phyloP scores from a whole-genome alignment of 495 filamentous ascomycete species.

The Hypomontagnella monticulosa region DNA sequence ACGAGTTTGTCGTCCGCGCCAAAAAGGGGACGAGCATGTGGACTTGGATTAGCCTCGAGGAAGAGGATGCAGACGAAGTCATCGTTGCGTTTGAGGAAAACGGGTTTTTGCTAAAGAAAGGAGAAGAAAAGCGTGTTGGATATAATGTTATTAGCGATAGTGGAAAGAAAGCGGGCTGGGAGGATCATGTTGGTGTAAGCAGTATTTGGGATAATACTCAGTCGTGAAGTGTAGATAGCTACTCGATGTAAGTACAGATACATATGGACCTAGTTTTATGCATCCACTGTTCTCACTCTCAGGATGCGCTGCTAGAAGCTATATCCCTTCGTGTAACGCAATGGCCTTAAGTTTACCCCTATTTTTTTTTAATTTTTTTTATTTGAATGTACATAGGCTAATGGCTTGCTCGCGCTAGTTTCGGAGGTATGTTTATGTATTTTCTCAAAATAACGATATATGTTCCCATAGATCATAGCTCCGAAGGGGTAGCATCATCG shows the following conservation, averaged over 20 bases:
- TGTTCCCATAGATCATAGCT: no score
- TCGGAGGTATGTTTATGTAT: no score
- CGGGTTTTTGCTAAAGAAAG: conserved; percentile 65
- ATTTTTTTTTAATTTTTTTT: no score
- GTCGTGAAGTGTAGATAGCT: background rate
- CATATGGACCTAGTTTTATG: background rate
- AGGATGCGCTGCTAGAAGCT: no score
- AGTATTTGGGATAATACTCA: conserved; percentile 74
- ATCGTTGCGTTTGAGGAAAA: conserved; percentile 71
- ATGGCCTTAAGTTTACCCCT: no score
- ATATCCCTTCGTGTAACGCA: no score
- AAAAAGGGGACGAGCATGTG: conserved; percentile 68
- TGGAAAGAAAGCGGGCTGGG: conserved; percentile 60
- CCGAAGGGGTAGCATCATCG: no score
- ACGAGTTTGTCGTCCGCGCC: conserved; percentile 66
- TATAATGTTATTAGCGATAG: conserved; percentile 57
- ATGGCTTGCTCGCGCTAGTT: no score
- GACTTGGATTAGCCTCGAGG: conserved; percentile 72
- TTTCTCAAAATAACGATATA: no score
- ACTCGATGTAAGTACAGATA: background rate
- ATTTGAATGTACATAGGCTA: no score
- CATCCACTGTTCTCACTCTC: no score
- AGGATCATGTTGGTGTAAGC: conserved; percentile 62
- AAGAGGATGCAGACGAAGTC: conserved; percentile 51
- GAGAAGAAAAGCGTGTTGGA: conserved; percentile 60